Evolutionary conservation across 257 asterid genomes (phyloP).

Genomic region (Rauvolfia tetraphylla): DNA sequence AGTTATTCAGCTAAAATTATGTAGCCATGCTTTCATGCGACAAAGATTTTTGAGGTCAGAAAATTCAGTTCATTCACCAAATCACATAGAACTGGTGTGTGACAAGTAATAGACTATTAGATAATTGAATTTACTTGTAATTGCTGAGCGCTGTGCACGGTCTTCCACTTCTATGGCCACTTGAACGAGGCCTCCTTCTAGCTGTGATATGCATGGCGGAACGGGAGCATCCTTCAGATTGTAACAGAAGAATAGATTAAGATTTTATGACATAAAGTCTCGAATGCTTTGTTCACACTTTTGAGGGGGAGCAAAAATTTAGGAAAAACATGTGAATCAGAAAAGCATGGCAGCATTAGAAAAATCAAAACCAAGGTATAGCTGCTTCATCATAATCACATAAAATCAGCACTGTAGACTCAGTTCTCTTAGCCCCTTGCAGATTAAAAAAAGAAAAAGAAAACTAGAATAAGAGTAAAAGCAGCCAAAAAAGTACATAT

Average conservation of each 20-base stretch:
- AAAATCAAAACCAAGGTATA: not conserved
- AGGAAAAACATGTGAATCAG: not conserved
- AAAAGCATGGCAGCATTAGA: not conserved
- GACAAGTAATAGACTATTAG: not conserved
- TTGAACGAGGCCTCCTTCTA: slow-evolving; percentile 97
- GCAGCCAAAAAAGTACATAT: not conserved
- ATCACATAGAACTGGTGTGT: not conserved
- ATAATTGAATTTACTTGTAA: slow-evolving; percentile 56
- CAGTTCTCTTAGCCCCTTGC: not conserved
- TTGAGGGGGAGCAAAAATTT: not conserved
- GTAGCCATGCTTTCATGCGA: not conserved
- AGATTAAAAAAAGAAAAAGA: not conserved
- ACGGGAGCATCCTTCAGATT: slow-evolving; percentile 91
- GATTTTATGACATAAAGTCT: slow-evolving; percentile 3
- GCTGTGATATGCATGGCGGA: slow-evolving; percentile 97
- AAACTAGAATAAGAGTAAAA: not conserved
- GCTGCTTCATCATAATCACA: slow-evolving; percentile 3
- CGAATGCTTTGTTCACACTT: not conserved
- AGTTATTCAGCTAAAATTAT: not conserved
- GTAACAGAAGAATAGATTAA: slow-evolving; percentile 16
- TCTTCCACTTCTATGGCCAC: slow-evolving; percentile 99
- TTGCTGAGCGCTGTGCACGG: slow-evolving; percentile 94
- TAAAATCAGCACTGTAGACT: slow-evolving; percentile 1
- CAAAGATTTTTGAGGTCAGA: no score
- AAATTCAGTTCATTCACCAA: not conserved